phyloP scores from a whole-genome alignment of 2,329 filamentous ascomycete species.

The Curvularia sp. region DNA sequence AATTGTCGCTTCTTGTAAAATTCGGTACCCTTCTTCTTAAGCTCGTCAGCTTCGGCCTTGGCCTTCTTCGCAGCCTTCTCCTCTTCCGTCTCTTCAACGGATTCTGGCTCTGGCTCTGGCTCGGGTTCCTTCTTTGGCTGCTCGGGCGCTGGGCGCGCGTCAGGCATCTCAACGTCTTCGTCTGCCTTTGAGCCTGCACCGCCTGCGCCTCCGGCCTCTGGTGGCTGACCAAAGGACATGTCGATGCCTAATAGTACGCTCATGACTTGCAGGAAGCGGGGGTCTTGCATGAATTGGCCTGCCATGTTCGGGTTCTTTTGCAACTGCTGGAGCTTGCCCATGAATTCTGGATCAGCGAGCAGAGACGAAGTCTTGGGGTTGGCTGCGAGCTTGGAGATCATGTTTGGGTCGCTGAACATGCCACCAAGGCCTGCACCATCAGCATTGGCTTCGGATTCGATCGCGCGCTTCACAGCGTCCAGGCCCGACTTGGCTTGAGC shows the following conservation, averaged over 20 bases:
- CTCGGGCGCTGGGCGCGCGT: conserved; percentile 66
- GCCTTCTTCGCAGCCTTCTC: conserved; percentile 83
- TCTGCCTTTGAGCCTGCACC: conserved; percentile 59
- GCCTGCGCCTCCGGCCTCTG: conserved; percentile 53
- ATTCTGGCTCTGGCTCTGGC: conserved; percentile 67
- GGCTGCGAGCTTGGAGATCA: conserved; percentile 86
- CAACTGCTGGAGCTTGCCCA: conserved; percentile 84
- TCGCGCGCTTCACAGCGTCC: conserved; percentile 83
- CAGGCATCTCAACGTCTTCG: conserved; percentile 81
- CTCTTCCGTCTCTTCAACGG: conserved; percentile 86
- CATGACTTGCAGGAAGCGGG: conserved; percentile 91
- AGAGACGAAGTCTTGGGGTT: conserved; percentile 91
- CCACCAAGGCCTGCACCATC: conserved; percentile 79
- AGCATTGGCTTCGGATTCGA: conserved; percentile 76
- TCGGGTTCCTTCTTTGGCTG: conserved; percentile 57
- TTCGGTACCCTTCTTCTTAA: conserved; percentile 92
- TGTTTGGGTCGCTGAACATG: conserved; percentile 93
- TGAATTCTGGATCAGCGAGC: conserved; percentile 84
- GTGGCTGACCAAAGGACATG: conserved; percentile 73
- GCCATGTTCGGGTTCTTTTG: conserved; percentile 81
- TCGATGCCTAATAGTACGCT: conserved; percentile 93
- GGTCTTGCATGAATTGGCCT: conserved; percentile 84
- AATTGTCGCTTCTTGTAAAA: conserved; percentile 99
- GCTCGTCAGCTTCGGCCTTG: conserved; percentile 89
- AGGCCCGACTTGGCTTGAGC: conserved; percentile 91